Base-by-base conservation (phyloP, 805 yeast species). In the Saccharomycopsis fodiens region DNA sequence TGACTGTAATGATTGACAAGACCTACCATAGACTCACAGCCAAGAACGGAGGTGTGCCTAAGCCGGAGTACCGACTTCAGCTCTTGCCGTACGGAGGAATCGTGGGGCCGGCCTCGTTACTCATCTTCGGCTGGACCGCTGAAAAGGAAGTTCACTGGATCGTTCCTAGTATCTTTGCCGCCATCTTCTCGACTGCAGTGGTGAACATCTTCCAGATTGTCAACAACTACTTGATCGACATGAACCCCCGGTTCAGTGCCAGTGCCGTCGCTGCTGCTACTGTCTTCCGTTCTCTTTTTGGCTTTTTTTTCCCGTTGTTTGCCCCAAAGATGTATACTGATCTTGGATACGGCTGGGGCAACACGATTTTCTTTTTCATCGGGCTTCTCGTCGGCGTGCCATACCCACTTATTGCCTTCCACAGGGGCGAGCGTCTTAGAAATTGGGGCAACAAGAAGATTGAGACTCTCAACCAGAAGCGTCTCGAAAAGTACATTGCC, bases 181-280 rank as follows among this genome's bases (percentile, higher is more conserved):
- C 67, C 6, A 54, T 73, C 17, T 70, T 75, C 44, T 76, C 78
- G 3, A 58, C 66, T 51, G 82, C 82, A 7, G 69, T 78, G 51
- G 61, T 78, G 43, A 65, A 72, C 39, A 72, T 76, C 41, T 79
- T 79, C 67, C 76, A 76, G 52, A 78, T 82, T 5, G 70, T 76
- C 49, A 60, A 79, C 42, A 77, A 74, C 58, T 79, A 79, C 55
- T 63, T 80, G 49, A 75, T 80, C 41, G 85, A 79, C 58, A 66
- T 82, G 39, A 78, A 76, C 55, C 67, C 76, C 30, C 60, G 67
- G 38, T 73, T 69, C 52, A 76, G 83, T 6, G 85, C 85, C 1
- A 73, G 81, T 12, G 82, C 82, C 2, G 65, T 78, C 45, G 83
- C 85, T 3, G 83, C 79, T 4, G 77, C 78, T 52, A 75, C 84